Evolutionary conservation across 768 basidiomycete genomes (phyloP).

Genomic region (Termitomyces eurrhizus): DNA sequence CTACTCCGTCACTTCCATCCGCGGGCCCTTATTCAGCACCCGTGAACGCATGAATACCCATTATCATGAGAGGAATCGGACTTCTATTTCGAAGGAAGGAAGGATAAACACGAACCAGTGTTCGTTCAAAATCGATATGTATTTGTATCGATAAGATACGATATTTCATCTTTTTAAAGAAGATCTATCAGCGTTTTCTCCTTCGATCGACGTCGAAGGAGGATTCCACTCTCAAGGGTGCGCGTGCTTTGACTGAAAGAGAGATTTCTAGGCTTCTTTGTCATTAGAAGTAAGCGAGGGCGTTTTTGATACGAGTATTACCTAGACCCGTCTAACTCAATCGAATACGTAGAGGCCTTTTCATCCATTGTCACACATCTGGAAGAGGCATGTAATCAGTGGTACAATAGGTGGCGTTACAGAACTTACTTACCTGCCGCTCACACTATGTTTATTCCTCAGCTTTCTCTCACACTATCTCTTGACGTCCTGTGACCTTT

Average conservation of each 20-base stretch:
- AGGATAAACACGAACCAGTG: not conserved
- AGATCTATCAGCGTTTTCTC: not conserved
- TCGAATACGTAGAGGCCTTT: too few species aligned
- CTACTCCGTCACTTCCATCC: not conserved
- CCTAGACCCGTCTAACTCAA: too few species aligned
- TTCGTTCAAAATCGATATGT: not conserved
- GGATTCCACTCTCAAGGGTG: not conserved
- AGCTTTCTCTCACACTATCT: not conserved
- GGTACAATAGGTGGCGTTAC: too few species aligned
- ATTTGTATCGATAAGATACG: constrained; percentile 1
- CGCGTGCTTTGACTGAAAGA: too few species aligned
- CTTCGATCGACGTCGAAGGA: not conserved
- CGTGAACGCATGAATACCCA: not conserved
- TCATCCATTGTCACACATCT: too few species aligned
- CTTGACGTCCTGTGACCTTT: not conserved
- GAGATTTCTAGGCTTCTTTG: too few species aligned
- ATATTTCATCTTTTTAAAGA: not conserved
- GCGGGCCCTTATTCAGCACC: too few species aligned
- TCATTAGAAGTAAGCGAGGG: too few species aligned
- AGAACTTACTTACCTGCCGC: too few species aligned
- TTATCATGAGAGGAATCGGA: not conserved
- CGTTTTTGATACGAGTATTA: too few species aligned
- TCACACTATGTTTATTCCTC: not conserved
- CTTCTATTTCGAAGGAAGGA: not conserved
- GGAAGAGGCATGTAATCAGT: too few species aligned